Base-by-base conservation (phyloP, 1,284 basidiomycete species). In the Phaffia rhodozyma region DNA sequence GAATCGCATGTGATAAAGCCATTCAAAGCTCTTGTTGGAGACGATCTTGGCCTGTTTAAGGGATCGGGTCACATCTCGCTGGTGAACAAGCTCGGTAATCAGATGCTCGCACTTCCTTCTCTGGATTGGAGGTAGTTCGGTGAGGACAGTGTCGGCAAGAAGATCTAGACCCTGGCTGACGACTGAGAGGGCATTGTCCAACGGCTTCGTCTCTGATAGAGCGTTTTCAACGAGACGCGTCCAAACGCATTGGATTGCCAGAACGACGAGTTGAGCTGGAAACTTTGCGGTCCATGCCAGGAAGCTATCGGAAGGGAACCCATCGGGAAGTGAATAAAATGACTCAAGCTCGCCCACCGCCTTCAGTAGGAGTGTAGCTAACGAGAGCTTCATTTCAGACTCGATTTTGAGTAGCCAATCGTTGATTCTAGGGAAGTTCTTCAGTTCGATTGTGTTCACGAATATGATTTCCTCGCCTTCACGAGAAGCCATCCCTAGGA, bases 1-100 rank as follows among this genome's bases (percentile, higher is more conserved):
- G 79, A 93, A 99, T 9, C 96, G 89, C 94, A 99, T 97, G 74
- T 98, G 93, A 70, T 91, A 96, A 13, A 97, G 79, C 96, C 96
- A 98, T 6, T 84, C 83, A 74, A 98, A 99, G 63, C 83, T 82
- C 68, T 83, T 84, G 65, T 82, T 77, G 66, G 87, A 84, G 1
- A 77, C 68, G 13, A 88, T 81, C n/a, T 79, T 76, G 69, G 86
- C 82, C 62, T 83, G 79, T 60, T 90, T 82, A 61, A 98, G 84
- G 13, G 82, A 78, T 21, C 94, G 87, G 52, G 87, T 87, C 52
- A 97, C 92, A 75, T 98, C 94, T 68, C 94, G 83, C 75, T 98
- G 92, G 74, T 98, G 96, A 13, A 98, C 96, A 3, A 98, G 84
- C 75, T 99, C 96, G 1, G 94, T 98, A 78, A 99, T 97, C 69